phyloP scores from a whole-genome alignment of 768 basidiomycete species.

The Phaeotremella fagi region DNA sequence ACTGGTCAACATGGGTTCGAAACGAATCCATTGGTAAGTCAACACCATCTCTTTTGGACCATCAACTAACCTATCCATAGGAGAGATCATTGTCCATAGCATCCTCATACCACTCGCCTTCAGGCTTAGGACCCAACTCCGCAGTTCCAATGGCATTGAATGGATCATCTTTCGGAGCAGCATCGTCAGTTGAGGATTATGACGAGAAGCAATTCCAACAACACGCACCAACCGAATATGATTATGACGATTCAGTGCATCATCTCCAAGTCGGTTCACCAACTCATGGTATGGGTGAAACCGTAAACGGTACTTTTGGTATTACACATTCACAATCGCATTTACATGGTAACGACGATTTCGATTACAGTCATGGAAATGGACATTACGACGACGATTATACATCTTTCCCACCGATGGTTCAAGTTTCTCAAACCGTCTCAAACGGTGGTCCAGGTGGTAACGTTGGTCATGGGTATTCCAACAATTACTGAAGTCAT shows the following conservation, averaged over 20 bases:
- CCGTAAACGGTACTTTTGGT: too few relatives aligned
- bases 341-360: constrained; percentile 8
- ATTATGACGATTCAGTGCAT: constrained; percentile 9
- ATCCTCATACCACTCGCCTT: constrained; percentile 30
- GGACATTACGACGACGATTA: constrained; percentile 17
- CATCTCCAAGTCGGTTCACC: not conserved
- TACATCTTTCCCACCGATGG: constrained; percentile 25
- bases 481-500: not conserved
- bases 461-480: not conserved
- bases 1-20: constrained; percentile 47
- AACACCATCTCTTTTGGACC: not conserved
- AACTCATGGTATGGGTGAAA: too few relatives aligned
- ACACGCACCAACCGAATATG: not conserved
- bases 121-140: constrained; percentile 5
- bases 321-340: not conserved
- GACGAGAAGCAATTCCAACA: constrained; percentile 5
- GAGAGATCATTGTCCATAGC: constrained; percentile 38
- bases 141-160: constrained; percentile 37
- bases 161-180: constrained; percentile 36
- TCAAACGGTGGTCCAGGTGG: not conserved
- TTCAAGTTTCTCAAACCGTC: constrained; percentile 12
- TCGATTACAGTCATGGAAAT: not conserved
- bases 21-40: constrained; percentile 41
- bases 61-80: not conserved
- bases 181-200: constrained; percentile 27